Base-by-base conservation (phyloP, 306 rosid genomes). In the Vigna unguiculata region DNA sequence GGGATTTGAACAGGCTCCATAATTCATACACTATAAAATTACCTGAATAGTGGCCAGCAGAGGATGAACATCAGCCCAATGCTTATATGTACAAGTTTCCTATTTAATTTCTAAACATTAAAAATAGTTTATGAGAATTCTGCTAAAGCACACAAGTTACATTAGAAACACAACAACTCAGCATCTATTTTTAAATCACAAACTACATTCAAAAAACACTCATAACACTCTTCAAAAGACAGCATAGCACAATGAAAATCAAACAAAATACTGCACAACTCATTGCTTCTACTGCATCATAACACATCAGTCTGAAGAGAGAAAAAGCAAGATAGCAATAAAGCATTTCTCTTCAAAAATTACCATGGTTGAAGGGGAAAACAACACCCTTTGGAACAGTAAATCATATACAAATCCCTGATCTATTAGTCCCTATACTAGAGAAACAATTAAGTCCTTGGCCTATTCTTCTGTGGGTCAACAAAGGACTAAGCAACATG, bases 21-120 rank as follows among this genome's bases (percentile, higher is more conserved):
- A 53, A 34, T 24, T 70, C 49, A 77, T 62, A 54, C 65, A 75
- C 59, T 54, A 72, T 19, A 69, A 68, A 52, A 75, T 82, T 85
- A 92, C 99, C 97, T 87, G 90, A 87, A 95, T 49, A 95, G 77
- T 12, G 99, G 99, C 98, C 99, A 95, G 87, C 97, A 92, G 59
- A 95, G 89, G 89, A 92, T 90, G 90, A 95, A 95, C 45, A 76
- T 69, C 45, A 92, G 92, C 68, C 98, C 99, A 41, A 95, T 81
- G 87, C 88, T 91, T 71, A 89, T 77, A 72, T 95, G 98, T 84
- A 92, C 97, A 82, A 91, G 88, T 89, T 95, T 95, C 91, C 99
- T 87, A 80, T 92, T 95, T 83, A 95, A 80, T 83, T 89, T 92
- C 99, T 95, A 72, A 71, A 82, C 78, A 68, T 6, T 11, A 41